Evolutionary conservation across 2,329 filamentous ascomycete species (phyloP), one percentile per base, ranked within the genome.

Genomic region (Xylariaceae sp.): DNA sequence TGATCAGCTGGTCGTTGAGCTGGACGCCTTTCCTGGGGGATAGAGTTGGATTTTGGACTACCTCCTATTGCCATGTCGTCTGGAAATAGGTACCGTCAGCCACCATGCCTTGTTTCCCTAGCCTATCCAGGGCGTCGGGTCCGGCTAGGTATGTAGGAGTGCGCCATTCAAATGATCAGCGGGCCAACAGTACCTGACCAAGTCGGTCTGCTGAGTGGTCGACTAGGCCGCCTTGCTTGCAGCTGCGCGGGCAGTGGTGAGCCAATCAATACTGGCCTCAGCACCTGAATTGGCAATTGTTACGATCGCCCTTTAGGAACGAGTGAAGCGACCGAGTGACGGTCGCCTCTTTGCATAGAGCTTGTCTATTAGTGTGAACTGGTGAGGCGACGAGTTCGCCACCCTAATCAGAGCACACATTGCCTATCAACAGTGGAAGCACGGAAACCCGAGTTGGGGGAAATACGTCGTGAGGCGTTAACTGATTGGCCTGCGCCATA

Each of bases 211-310:
- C 47, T 54, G 51, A 48, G 18, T 54, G 52, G 49, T 43, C 47
- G 33, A 44, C 45, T 43, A 45, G 31, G 50, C 46, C 53, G 17
- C 16, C 48, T 45, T 46, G 47, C 45, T 55, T 52, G 48, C 46
- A 55, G 43, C 45, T 48, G 48, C 48, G 55, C 54, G 47, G 40
- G 36, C 10, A 28, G 22, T 12, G 28, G 38, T 13, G 56, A 54
- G 58, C 63, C 63, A 66, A 66, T 65, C 63, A 63, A 50, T 63
- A 47, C 45, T 31, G 34, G 45, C 53, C 47, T 47, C 28, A 53
- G 54, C 4, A 10, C 63, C 58, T 53, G 55, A 65, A 64, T 59
- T 60, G 62, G 63, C 28, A 65, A 64, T 60, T 53, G 42, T 44
- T 50, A 17, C 45, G 22, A 40, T 48, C 19, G 17, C 10, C 6